phyloP scores from a whole-genome alignment of 495 filamentous ascomycete species.

The Oleoguttula mirabilis region DNA sequence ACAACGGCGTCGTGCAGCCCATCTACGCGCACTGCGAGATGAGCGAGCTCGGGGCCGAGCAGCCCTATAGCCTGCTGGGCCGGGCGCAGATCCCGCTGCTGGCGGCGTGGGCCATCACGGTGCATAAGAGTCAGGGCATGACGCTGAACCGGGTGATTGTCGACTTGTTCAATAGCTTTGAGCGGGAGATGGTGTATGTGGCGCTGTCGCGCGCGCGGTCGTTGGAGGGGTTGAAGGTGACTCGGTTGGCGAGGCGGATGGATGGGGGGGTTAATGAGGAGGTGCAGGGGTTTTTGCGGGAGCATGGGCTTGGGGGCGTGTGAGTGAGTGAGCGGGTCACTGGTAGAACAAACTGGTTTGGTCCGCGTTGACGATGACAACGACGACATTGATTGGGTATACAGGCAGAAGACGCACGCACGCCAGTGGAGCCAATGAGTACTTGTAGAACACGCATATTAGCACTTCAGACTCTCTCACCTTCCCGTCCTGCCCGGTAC shows the following conservation, averaged over 20 bases:
- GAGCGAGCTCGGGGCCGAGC: slow-evolving; percentile 34
- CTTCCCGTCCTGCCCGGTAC: no score
- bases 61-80: slow-evolving; percentile 22
- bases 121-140: slow-evolving; percentile 38
- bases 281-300: slow-evolving; percentile 2
- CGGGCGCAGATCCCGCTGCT: slow-evolving; percentile 36
- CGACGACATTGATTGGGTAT: no score
- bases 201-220: slow-evolving; percentile 3
- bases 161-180: slow-evolving; percentile 29
- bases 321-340: no score
- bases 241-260: slow-evolving; percentile 1
- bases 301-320: background rate
- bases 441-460: no score
- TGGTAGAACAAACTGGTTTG: no score
- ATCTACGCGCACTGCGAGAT: slow-evolving; percentile 40
- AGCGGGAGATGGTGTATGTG: slow-evolving; percentile 13
- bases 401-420: no score
- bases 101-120: slow-evolving; percentile 36
- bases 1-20: slow-evolving; percentile 20
- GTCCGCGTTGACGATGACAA: no score
- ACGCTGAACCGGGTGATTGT: slow-evolving; percentile 34
- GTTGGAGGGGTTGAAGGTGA: slow-evolving; percentile 8
- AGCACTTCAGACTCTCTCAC: no score
- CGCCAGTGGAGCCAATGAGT: no score
- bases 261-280: slow-evolving; percentile 1